Conservation (phyloP, 352 stramenopile genomes). For the Phytophthora pinifolia region DNA sequence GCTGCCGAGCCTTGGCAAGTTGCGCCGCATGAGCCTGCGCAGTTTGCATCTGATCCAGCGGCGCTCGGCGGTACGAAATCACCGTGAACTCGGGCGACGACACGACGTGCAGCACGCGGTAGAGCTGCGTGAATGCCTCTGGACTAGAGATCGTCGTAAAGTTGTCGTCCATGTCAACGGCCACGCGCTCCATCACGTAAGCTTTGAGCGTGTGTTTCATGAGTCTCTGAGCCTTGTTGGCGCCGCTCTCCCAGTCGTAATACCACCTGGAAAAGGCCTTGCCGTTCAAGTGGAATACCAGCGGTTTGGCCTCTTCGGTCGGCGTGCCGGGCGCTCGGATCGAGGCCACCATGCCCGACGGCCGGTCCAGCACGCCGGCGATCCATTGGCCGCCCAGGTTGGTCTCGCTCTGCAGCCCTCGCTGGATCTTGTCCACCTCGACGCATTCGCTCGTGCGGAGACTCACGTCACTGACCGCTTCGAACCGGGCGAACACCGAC, state of each 20-base stretch:
- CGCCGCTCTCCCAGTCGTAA: conserved; percentile 74
- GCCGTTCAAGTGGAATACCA: conserved; percentile 59
- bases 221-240: conserved; percentile 68
- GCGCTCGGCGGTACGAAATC: conserved; percentile 70
- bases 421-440: conserved; percentile 39
- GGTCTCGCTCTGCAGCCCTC: conserved; percentile 44
- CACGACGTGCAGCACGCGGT: conserved; percentile 49
- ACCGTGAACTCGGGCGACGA: conserved; percentile 65
- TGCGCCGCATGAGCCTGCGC: conserved; percentile 13
- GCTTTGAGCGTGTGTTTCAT: conserved; percentile 68
- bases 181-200: conserved; percentile 50
- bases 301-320: conserved; percentile 20
- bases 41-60: conserved; percentile 26
- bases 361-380: conserved; percentile 45
- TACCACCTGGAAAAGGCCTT: conserved; percentile 58
- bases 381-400: conserved; percentile 69
- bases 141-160: conserved; percentile 25
- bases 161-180: conserved; percentile 39
- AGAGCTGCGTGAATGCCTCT: conserved; percentile 31
- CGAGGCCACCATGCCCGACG: conserved; percentile 28
- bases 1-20: neutral
- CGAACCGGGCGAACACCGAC: conserved; percentile 41
- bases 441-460: conserved; percentile 45
- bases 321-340: conserved; percentile 9
- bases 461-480: conserved; percentile 37